Percentiles rank a stretch among this genome's conserved stretches.
phyloP scores from a whole-genome alignment of 495 filamentous ascomycete genomes.

The Aspergillus saccharolyticus region DNA sequence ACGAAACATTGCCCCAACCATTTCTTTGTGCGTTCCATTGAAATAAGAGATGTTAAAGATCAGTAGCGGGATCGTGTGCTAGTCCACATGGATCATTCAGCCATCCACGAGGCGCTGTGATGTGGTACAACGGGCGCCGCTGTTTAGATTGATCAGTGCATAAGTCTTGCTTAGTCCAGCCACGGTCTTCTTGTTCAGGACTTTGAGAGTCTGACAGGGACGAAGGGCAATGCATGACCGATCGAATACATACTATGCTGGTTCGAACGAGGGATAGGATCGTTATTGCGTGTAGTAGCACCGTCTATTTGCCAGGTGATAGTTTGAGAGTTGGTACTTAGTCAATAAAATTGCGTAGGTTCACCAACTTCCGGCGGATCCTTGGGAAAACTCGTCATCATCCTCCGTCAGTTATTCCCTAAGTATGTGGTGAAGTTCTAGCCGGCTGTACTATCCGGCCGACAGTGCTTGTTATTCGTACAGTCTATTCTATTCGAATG shows the following conservation, averaged over 20 bases:
- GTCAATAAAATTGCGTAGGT: no score
- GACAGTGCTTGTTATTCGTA: no score
- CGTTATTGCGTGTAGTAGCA: neutral
- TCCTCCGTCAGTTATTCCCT: neutral
- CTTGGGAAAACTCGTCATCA: neutral
- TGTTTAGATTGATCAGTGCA: conserved; percentile 7
- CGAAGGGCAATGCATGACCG: neutral
- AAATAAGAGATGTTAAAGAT: conserved; percentile 38
- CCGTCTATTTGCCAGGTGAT: no score
- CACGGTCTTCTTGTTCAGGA: neutral
- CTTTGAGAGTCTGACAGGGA: neutral
- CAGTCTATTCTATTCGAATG: no score
- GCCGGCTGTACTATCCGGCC: no score
- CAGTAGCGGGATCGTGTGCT: conserved; percentile 47
- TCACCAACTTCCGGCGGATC: neutral
- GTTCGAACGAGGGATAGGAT: neutral
- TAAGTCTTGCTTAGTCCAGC: neutral
- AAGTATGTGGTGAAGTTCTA: no score
- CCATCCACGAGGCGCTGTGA: conserved; percentile 49
- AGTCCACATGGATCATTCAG: conserved; percentile 55
- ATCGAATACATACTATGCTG: neutral
- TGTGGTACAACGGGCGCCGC: conserved; percentile 47
- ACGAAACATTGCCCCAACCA: conserved; percentile 44
- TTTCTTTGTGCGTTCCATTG: conserved; percentile 46
- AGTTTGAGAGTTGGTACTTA: no score